Base-by-base conservation (phyloP, 106 monocot species). In the Phalaenopsis equestris region DNA sequence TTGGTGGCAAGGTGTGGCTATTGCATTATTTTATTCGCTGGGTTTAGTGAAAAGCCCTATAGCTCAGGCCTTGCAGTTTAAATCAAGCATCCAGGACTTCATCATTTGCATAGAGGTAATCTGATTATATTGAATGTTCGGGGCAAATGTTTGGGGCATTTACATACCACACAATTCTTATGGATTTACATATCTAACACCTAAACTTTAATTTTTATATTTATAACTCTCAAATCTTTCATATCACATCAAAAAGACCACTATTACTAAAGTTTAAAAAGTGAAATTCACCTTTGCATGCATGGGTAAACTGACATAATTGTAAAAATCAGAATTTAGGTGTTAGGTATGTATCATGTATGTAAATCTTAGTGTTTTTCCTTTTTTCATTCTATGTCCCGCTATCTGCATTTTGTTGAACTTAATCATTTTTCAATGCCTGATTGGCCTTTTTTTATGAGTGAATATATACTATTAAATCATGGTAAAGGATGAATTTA, bases 81-180 rank as follows among this genome's bases (percentile, higher is more conserved):
- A 93, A 84, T 86, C 96, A 75, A 93, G 93, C 58, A 83, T 96
- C 82, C 96, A 96, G 82, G 90, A 96, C 67, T 93, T 96, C 83
- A 93, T 96, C 81, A 96, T 96, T 72, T 96, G 96, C 82, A 96
- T 96, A 87, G 96, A 96, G 96, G 96, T 96, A 96, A 42, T 73
- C 17, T 42, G 42, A 41, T 73, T 42, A 16, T 73, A 5, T 42
- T 68, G 30, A 30, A 30, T 30, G 30, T 30, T 30, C 0, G 30
- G 30, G 30, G 30, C 30, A 30, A n/a, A n/a, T n/a, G 30, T 30
- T 30, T 30, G 30, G 30, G 30, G 30, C 30, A 30, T 30, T 30
- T 30, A 30, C 30, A 30, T 30, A 30, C 30, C 30, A 30, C 30
- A 30, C 30, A 30, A 30, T 30, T 30, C 0, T 30, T 30, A 30